Evolutionary conservation across 768 basidiomycete species (phyloP).

Genomic region (Russula abietina): DNA sequence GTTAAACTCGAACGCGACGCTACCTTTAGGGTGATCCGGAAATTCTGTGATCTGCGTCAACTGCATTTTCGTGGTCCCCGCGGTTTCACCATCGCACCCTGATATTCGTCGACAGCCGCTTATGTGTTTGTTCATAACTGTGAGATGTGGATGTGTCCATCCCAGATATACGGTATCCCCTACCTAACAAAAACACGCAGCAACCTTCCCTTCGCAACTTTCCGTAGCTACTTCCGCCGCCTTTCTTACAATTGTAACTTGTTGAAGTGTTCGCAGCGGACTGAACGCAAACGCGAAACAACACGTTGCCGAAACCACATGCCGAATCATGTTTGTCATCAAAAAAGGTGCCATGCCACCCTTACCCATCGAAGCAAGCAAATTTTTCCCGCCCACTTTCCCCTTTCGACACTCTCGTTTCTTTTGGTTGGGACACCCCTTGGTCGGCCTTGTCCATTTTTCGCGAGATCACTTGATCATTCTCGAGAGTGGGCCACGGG

Average conservation of each 20-base stretch:
- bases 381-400: conserved; percentile 15
- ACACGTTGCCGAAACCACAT: too few relatives aligned
- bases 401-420: conserved; percentile 13
- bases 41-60: conserved; percentile 19
- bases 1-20: conserved; percentile 23
- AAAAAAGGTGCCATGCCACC: conserved; percentile 1
- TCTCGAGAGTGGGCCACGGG: neutral
- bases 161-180: neutral
- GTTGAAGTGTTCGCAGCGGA: neutral
- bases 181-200: conserved; percentile 4
- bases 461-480: conserved; percentile 1
- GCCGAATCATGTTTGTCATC: conserved; percentile 14
- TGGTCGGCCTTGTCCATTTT: conserved; percentile 4
- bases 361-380: neutral
- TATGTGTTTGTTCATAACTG: conserved; percentile 3
- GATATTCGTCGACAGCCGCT: conserved; percentile 18
- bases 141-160: conserved; percentile 9
- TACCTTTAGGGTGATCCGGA: conserved; percentile 18
- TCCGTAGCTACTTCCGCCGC: conserved; percentile 10
- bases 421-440: conserved; percentile 6
- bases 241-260: conserved; percentile 4
- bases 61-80: conserved; percentile 13
- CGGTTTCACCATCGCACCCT: conserved; percentile 8
- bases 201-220: conserved; percentile 7
- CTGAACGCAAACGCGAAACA: conserved; percentile 10